A percentile compares a stretch with the other conserved stretches of the same genome.
Conservation (phyloP, 1,284 basidiomycete genomes). For the Peniophora sp. region DNA sequence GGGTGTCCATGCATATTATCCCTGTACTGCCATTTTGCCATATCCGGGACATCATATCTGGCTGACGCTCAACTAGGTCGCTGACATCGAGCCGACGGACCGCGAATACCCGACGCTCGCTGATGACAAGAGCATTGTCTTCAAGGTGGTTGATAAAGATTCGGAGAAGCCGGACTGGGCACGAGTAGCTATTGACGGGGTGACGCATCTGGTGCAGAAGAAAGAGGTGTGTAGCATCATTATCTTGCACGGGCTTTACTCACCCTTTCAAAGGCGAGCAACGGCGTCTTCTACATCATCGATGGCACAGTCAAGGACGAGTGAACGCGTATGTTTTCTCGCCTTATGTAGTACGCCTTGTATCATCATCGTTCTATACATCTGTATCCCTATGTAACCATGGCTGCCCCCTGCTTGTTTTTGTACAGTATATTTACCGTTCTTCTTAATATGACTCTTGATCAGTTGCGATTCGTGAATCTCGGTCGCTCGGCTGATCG, state of each 20-base stretch:
- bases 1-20: conserved; percentile 70
- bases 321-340: conserved; percentile 2
- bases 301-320: conserved; percentile 48
- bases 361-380: too few species aligned
- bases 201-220: conserved; percentile 42
- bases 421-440: too few species aligned
- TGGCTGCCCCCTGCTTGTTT: too few species aligned
- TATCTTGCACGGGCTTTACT: neutral
- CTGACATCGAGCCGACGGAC: conserved; percentile 26
- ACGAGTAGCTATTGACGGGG: conserved; percentile 44
- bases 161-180: conserved; percentile 43
- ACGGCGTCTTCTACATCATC: conserved; percentile 65
- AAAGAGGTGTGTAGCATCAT: conserved; percentile 38
- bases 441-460: too few species aligned
- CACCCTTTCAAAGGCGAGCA: conserved; percentile 39
- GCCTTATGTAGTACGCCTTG: neutral
- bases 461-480: too few species aligned
- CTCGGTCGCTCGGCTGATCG: too few species aligned
- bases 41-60: conserved; percentile 2
- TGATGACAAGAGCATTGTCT: conserved; percentile 43
- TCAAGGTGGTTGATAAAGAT: conserved; percentile 30
- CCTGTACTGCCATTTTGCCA: conserved; percentile 39
- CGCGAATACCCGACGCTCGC: conserved; percentile 42
- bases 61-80: neutral
- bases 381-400: too few species aligned